Percentiles rank a stretch among this genome's conserved stretches.
phyloP scores from a whole-genome alignment of 106 monocot species.

The Triglochin maritima region DNA sequence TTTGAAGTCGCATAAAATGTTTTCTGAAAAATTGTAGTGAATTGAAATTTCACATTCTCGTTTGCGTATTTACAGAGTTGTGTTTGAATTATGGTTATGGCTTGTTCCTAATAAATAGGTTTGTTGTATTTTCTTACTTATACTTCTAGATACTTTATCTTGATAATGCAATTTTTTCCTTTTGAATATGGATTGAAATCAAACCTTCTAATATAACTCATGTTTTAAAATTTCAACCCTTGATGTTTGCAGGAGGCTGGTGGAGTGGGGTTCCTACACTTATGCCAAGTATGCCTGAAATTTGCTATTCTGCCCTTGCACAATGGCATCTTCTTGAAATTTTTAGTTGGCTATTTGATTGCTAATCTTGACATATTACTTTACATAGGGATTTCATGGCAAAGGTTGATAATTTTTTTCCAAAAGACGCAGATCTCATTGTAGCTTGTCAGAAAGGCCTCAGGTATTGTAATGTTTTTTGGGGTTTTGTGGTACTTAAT shows the following conservation, averaged over 20 bases:
- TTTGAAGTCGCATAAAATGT: not conserved
- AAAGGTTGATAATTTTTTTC: conserved; percentile 73
- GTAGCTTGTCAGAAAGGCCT: conserved; percentile 85
- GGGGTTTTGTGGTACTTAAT: too few relatives aligned
- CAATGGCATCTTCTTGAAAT: not conserved
- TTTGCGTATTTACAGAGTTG: too few relatives aligned
- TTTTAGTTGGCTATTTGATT: not conserved
- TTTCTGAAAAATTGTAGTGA: not conserved
- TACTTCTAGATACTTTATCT: not conserved
- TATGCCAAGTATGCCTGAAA: conserved; percentile 48
- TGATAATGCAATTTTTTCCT: not conserved
- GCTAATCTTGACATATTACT: not conserved
- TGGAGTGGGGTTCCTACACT: conserved; percentile 76
- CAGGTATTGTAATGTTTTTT: conserved; percentile 34
- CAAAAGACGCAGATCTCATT: conserved; percentile 81
- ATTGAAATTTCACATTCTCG: not conserved
- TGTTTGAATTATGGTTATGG: too few relatives aligned
- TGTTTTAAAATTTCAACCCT: conserved; percentile 4
- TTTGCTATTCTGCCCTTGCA: not conserved
- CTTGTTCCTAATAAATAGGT: too few relatives aligned
- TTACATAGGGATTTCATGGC: conserved; percentile 44
- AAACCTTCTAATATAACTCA: not conserved
- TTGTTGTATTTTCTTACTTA: too few relatives aligned
- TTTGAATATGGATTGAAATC: too few relatives aligned
- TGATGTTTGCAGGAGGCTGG: conserved; percentile 64